phyloP scores from a whole-genome alignment of 352 stramenopile genomes.

The Phytopythium ostracodes region DNA sequence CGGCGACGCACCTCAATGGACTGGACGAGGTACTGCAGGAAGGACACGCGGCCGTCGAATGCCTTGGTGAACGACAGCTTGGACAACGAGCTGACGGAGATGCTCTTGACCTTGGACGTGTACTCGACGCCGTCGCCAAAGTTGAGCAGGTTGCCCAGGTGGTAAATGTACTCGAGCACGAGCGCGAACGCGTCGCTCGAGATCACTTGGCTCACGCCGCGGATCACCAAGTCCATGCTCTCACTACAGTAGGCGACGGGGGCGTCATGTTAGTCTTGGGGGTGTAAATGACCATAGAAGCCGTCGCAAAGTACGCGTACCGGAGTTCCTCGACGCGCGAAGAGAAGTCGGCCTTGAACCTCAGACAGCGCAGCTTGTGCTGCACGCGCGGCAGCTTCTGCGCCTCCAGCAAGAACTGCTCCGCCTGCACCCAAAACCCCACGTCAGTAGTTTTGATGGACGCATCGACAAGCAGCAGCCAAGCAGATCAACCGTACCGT shows the following conservation, averaged over 20 bases:
- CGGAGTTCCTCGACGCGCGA: constrained; percentile 65
- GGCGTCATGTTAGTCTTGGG: neutral
- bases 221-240: constrained; percentile 63
- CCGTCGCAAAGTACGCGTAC: constrained; percentile 18
- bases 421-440: constrained; percentile 31
- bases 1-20: constrained; percentile 45
- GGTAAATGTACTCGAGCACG: constrained; percentile 66
- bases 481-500: constrained; percentile 21
- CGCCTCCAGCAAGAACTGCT: constrained; percentile 70
- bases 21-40: constrained; percentile 80
- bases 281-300: neutral
- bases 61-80: constrained; percentile 83
- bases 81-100: constrained; percentile 70
- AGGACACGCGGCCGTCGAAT: constrained; percentile 64
- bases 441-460: neutral
- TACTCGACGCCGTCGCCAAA: constrained; percentile 53
- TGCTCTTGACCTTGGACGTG: constrained; percentile 46
- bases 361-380: constrained; percentile 68
- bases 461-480: neutral
- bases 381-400: constrained; percentile 55
- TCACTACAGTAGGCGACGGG: no score
- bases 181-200: constrained; percentile 56
- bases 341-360: constrained; percentile 79
- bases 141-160: constrained; percentile 64
- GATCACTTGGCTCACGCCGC: constrained; percentile 68